A percentile compares a stretch with the other conserved stretches of the same genome.
phyloP scores from a whole-genome alignment of 305 asterid genomes.

The Fraxinus xanthoxyloides region DNA sequence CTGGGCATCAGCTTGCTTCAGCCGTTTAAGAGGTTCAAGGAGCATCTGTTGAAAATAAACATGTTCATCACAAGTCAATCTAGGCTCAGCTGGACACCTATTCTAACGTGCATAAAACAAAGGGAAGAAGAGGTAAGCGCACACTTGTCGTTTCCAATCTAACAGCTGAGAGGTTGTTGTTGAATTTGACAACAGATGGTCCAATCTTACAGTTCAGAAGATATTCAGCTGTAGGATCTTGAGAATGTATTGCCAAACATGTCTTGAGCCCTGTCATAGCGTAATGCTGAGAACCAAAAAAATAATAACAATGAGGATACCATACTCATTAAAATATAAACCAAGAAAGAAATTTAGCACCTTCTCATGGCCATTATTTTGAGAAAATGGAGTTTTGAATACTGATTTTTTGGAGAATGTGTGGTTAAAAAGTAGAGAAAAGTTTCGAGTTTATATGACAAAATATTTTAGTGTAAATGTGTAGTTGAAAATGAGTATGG shows the following conservation, averaged over 20 bases:
- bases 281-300: conserved; percentile 58
- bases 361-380: not conserved
- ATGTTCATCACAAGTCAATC: conserved; percentile 25
- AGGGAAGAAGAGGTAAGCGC: conserved; percentile 17
- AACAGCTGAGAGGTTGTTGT: conserved; percentile 63
- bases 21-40: conserved; percentile 75
- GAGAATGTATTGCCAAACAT: conserved; percentile 82
- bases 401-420: not conserved
- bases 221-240: conserved; percentile 79
- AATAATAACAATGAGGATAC: not conserved
- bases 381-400: not conserved
- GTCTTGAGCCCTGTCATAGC: conserved; percentile 81
- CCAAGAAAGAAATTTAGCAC: not conserved
- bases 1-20: conserved; percentile 83
- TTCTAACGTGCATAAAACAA: conserved; percentile 3
- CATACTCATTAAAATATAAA: not conserved
- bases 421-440: too few relatives aligned
- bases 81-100: conserved; percentile 15
- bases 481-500: not conserved
- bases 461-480: not conserved
- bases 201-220: conserved; percentile 81
- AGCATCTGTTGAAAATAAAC: conserved; percentile 62
- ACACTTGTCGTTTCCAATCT: conserved; percentile 91
- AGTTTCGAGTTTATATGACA: not conserved
- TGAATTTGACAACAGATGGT: conserved; percentile 57